Base-by-base conservation (phyloP, 331 rosid genomes). In the Phaseolus coccineus region DNA sequence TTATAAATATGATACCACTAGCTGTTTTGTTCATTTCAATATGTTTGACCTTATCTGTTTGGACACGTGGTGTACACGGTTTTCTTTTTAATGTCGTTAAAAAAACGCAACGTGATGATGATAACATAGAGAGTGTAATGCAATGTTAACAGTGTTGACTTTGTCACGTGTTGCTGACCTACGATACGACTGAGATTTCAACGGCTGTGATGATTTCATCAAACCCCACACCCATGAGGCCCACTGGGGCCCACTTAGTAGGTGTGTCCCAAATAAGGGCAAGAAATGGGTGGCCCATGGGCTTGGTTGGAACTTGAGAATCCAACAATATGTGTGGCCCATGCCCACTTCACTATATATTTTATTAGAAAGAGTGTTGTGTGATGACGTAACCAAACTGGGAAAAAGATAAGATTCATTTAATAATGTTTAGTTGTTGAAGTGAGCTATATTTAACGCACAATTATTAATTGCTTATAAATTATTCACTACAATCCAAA, bases 231-330 rank as follows among this genome's bases (percentile, higher is more conserved):
- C 53, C 80, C 47, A 11, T 24, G 4, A 14, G 73, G 31, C 65
- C 65, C 48, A 33, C 3, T 25, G 64, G 76, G 81, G 27, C 27
- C 88, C 79, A 78, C 63, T 7, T 33, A 4, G 58, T 56, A 64
- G 80, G 71, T 82, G 89, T 75, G 52, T 71, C 80, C 74, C 27
- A 7, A 75, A 51, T 25, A 40, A 79, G 16, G 82, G 78, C 84
- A 79, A 24, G 37, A 16, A 75, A 37, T 35, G 59, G 30, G 74
- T 71, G 82, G 82, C 2, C 67, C 77, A 48, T 46, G 80, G 82
- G 77, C 73, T 73, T 50, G 77, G 30, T 25, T 48, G 69, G 55
- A 64, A 46, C 33, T 80, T 27, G 48, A 13, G 19, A 80, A 50
- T 16, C 61, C 33, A n/a, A 63, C 73, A 15, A 79, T 35, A 5